Conservation (phyloP, 2,329 filamentous ascomycete species). For the Microdochium paspali region DNA sequence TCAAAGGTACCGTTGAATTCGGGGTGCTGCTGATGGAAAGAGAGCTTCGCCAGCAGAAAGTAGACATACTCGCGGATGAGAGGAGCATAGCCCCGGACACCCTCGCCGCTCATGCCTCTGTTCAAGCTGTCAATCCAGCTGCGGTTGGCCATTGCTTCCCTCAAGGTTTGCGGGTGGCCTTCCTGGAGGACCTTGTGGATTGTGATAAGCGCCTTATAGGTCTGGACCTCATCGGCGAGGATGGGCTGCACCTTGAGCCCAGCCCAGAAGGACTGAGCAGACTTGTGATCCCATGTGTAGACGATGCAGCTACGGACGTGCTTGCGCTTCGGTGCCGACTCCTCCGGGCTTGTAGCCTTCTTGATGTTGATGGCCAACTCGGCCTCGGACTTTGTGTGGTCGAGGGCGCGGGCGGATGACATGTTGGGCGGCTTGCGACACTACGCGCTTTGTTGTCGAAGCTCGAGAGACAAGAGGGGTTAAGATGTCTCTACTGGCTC, state of each 20-base stretch:
- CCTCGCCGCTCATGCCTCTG: slow-evolving; percentile 73
- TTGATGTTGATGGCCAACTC: slow-evolving; percentile 62
- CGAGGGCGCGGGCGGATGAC: slow-evolving; percentile 20
- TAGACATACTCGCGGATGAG: slow-evolving; percentile 96
- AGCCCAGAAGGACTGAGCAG: slow-evolving; percentile 88
- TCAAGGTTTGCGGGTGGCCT: slow-evolving; percentile 78
- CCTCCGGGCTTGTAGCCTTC: slow-evolving; percentile 60
- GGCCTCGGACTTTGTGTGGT: slow-evolving; percentile 46
- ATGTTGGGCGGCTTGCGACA: slow-evolving; percentile 8
- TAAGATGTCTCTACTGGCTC: not conserved
- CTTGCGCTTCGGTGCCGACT: slow-evolving; percentile 67
- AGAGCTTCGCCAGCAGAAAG: slow-evolving; percentile 86
- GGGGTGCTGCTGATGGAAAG: slow-evolving; percentile 93
- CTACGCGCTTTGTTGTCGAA: not conserved
- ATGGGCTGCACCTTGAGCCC: slow-evolving; percentile 99
- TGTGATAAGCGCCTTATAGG: slow-evolving; percentile 96
- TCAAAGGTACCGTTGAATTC: slow-evolving; percentile 99
- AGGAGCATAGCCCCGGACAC: slow-evolving; percentile 80
- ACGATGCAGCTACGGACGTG: slow-evolving; percentile 98
- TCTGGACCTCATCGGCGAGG: slow-evolving; percentile 95
- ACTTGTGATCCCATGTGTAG: slow-evolving; percentile 99
- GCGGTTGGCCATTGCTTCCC: slow-evolving; percentile 81
- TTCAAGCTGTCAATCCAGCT: slow-evolving; percentile 90
- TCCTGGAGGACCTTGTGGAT: slow-evolving; percentile 97
- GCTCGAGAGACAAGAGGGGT: not conserved